These are phyloP conservation scores for Trypanosoma congolense DNA, from an alignment of 208 protist species.

Conservation along the genomic window DNA sequence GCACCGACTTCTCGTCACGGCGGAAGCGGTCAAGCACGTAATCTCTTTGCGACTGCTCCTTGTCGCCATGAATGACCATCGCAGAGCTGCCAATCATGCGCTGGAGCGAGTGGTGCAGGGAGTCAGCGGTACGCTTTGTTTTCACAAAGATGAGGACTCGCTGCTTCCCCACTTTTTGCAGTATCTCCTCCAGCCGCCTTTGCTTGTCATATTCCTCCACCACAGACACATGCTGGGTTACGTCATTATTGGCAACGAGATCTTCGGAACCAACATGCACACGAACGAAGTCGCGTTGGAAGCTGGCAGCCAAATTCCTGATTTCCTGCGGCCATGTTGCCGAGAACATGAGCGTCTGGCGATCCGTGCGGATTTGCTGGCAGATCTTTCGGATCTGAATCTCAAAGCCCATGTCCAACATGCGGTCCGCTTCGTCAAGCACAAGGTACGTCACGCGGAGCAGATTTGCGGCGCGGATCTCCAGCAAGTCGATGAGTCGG, in stretches of 20 bases:
- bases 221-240: slow-evolving; percentile 75
- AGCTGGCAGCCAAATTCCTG: slow-evolving; percentile 78
- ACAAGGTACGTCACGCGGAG: slow-evolving; percentile 97
- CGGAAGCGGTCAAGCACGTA: slow-evolving; percentile 88
- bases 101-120: slow-evolving; percentile 62
- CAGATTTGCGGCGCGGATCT: slow-evolving; percentile 92
- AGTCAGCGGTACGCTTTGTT: slow-evolving; percentile 81
- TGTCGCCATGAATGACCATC: slow-evolving; percentile 89
- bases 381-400: slow-evolving; percentile 96
- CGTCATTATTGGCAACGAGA: slow-evolving; percentile 79
- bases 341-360: slow-evolving; percentile 97
- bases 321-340: slow-evolving; percentile 93
- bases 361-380: slow-evolving; percentile 90
- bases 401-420: slow-evolving; percentile 99
- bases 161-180: slow-evolving; percentile 51
- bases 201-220: slow-evolving; percentile 76
- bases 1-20: slow-evolving; percentile 44
- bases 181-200: slow-evolving; percentile 65
- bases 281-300: slow-evolving; percentile 87
- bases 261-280: slow-evolving; percentile 90
- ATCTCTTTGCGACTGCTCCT: slow-evolving; percentile 87
- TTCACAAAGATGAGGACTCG: slow-evolving; percentile 89
- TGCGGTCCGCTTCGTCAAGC: slow-evolving; percentile 97
- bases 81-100: slow-evolving; percentile 53
- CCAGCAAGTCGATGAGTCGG: slow-evolving; percentile 94